Percentiles rank a stretch among this genome's conserved stretches.
These are phyloP conservation scores for Penicillium sp. DNA, from an alignment of 2,329 filamentous ascomycete species.

Conservation along the genomic window DNA sequence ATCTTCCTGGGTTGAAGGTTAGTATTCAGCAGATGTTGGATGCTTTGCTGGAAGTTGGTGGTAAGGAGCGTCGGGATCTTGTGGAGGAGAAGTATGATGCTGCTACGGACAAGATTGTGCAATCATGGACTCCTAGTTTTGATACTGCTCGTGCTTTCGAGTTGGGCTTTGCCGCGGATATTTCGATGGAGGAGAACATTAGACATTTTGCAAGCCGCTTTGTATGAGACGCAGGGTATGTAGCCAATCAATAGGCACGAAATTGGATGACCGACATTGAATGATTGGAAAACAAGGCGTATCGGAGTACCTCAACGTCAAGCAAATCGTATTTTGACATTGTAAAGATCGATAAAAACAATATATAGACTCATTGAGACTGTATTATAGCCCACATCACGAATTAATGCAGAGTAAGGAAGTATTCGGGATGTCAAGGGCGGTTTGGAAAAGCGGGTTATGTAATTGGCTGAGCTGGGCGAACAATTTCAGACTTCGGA, in stretches of 20 bases:
- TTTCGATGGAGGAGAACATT: constrained; percentile 44
- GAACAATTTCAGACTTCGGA: constrained; percentile 49
- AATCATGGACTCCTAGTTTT: constrained; percentile 61
- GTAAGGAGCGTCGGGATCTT: constrained; percentile 54
- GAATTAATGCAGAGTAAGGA: constrained; percentile 21
- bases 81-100: constrained; percentile 57
- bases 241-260: constrained; percentile 18
- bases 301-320: not conserved
- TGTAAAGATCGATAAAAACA: not conserved
- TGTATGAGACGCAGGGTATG: constrained; percentile 22
- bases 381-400: not conserved
- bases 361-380: not conserved
- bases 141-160: constrained; percentile 55
- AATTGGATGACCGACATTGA: constrained; percentile 12
- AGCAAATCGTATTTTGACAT: not conserved
- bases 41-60: constrained; percentile 56
- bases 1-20: constrained; percentile 57
- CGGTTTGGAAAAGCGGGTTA: constrained; percentile 45
- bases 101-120: constrained; percentile 57
- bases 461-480: constrained; percentile 46
- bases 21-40: constrained; percentile 63
- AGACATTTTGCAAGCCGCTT: constrained; percentile 39
- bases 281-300: not conserved
- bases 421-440: constrained; percentile 38
- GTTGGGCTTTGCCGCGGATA: constrained; percentile 48